Evolutionary conservation across 306 rosid genomes (phyloP), one percentile per base, ranked within the genome.

Genomic region (Citrullus colocynthis): DNA sequence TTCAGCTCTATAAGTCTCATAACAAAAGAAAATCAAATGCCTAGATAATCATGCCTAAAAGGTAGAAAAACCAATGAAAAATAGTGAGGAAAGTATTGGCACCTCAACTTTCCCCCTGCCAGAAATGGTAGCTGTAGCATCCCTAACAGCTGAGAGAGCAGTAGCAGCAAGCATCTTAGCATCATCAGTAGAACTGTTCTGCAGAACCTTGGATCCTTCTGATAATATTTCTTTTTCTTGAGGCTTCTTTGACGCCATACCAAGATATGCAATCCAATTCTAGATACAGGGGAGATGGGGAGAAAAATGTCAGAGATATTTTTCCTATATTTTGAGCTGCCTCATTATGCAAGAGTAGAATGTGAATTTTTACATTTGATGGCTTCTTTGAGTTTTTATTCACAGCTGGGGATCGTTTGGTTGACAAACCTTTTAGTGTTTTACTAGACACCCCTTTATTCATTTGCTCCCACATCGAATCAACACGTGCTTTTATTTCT

Each of bases 391-490:
- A 54, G 74, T 86, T 71, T 78, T 55, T 90, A 78, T 84, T 88
- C 52, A 57, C 44, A 30, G 85, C 21, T 17, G 91, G 79, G 61
- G 64, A 76, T 51, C 86, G 75, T 82, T 84, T 90, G 88, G 83
- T 87, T 15, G 83, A 84, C 78, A 88, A 78, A 82, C 75, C 81
- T 66, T 78, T 87, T 52, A 88, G 86, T 9, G 70, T 56, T 80
- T 92, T 82, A 39, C 72, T 85, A 44, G 97, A 85, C 61, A 90
- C 82, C 70, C 99, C 99, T 86, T 92, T 95, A 80, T 91, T 85
- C 99, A 95, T 95, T 82, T 86, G 89, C 86, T 87, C 93, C 99
- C 97, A 95, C 91, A 90, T 79, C 4, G 90, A 91, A 88, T 92
- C 92, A 57, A 86, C 99, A 81, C 89, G 92, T 62, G 91, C 85